Base-by-base conservation (phyloP, 2,329 filamentous ascomycete genomes). In the Chalara sp. region DNA sequence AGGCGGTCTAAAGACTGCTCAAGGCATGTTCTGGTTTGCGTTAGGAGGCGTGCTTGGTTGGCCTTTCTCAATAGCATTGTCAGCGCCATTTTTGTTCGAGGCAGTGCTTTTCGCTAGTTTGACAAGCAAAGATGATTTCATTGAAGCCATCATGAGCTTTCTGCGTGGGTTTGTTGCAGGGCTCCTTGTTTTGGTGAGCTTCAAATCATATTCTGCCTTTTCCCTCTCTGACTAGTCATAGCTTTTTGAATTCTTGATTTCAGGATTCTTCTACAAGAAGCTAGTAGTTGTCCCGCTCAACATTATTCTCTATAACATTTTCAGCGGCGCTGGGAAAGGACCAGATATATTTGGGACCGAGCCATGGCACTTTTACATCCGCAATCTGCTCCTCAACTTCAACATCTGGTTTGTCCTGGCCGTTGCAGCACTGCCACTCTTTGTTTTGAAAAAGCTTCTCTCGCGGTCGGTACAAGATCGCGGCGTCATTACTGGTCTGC, bases 281-380 rank as follows among this genome's bases (percentile, higher is more conserved):
- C 58, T 86, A 6, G 83, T 82, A 4, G 68, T 91, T 39, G 89
- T 96, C 6, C 83, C 90, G 0, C 87, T 89, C 76, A 96, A 96
- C 64, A 97, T 99, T 63, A 84, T 99, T 62, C 81, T 86, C 57
- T 99, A 99, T 76, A 99, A 99, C 66, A 81, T 99, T 42, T 92
- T 99, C 65, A 87, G 87, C 6, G 83, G 82, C 6, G 79, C 81
- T 0, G 87, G 84, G 32, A 78, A 76, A 64, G 93, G 92, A 0
- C 93, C 93, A 0, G 81, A 96, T 50, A 87, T 99, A 35, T 99
- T 96, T 63, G 93, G 93, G 43, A 95, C 89, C 1, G 93, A 99
- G 69, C 89, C 92, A 1, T 97, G 92, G 93, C 86, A 91, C 48
- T 99, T 96, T 66, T 99, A 99, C 69, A 76, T 96, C 60, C 87